Evolutionary conservation across 306 rosid genomes (phyloP).

Genomic region (Citrullus colocynthis): DNA sequence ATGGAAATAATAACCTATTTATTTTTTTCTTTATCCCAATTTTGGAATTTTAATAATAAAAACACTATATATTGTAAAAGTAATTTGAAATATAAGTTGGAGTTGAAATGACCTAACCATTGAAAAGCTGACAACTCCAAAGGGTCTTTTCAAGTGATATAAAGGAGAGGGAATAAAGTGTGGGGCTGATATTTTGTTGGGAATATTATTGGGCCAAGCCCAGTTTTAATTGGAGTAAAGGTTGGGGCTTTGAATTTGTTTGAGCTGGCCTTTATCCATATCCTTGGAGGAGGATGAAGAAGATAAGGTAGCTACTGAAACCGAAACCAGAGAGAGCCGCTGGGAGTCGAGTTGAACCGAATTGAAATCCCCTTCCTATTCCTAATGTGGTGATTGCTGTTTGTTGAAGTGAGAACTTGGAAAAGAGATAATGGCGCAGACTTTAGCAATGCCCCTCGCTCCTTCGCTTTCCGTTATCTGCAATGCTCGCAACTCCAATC

Average conservation of each 20-base stretch:
- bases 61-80: too few species aligned
- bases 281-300: background rate
- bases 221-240: background rate
- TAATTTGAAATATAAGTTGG: too few species aligned
- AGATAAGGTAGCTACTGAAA: background rate
- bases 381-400: background rate
- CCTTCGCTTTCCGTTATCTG: slow-evolving; percentile 54
- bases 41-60: too few species aligned
- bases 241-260: background rate
- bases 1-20: too few species aligned
- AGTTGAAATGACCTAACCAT: too few species aligned
- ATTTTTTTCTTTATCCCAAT: too few species aligned
- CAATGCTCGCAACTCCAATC: slow-evolving; percentile 19
- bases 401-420: background rate
- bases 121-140: too few species aligned
- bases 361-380: too few species aligned
- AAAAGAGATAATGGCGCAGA: slow-evolving; percentile 47
- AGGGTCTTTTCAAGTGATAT: too few species aligned
- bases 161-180: background rate
- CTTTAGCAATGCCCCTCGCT: slow-evolving; percentile 59
- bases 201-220: background rate
- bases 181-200: background rate
- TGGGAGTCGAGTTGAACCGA: background rate
- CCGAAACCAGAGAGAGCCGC: background rate
- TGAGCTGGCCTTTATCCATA: background rate